Evolutionary conservation across 1,284 basidiomycete species (phyloP).

Genomic region (Xerocomus cyaneibrunnescens): DNA sequence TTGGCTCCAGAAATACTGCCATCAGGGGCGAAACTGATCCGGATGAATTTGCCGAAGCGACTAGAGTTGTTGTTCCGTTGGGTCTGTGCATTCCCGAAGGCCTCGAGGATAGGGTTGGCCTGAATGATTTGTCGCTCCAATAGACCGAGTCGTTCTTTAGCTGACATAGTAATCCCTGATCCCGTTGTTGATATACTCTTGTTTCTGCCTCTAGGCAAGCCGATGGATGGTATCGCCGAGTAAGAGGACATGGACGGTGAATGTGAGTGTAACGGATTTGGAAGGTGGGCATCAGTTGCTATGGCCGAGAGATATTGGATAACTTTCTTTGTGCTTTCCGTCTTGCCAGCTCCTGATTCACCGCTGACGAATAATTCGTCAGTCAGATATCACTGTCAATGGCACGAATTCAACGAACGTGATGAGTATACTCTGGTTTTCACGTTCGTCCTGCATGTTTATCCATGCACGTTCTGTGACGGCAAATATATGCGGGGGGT

Average conservation of each 20-base stretch:
- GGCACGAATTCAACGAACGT: slow-evolving; percentile 60
- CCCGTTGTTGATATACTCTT: slow-evolving; percentile 48
- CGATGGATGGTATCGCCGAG: slow-evolving; percentile 53
- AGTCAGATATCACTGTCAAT: background rate
- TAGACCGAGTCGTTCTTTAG: slow-evolving; percentile 76
- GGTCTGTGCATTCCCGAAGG: slow-evolving; percentile 99
- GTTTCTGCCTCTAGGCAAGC: slow-evolving; percentile 56
- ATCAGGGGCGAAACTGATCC: slow-evolving; percentile 92
- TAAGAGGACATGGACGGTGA: slow-evolving; percentile 48
- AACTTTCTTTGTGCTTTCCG: slow-evolving; percentile 99
- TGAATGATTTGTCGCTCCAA: slow-evolving; percentile 97
- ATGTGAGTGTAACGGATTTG: slow-evolving; percentile 61
- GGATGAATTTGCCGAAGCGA: slow-evolving; percentile 97
- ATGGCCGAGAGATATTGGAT: slow-evolving; percentile 99
- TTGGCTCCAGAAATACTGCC: slow-evolving; percentile 98
- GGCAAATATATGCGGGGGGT: slow-evolving; percentile 96
- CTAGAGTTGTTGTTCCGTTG: slow-evolving; percentile 99
- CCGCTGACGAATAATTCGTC: slow-evolving; percentile 53
- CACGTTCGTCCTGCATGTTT: slow-evolving; percentile 96
- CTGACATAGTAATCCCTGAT: slow-evolving; percentile 47
- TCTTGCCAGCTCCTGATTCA: slow-evolving; percentile 99
- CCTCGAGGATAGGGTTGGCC: slow-evolving; percentile 97
- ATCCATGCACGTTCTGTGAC: slow-evolving; percentile 98
- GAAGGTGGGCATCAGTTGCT: slow-evolving; percentile 75
- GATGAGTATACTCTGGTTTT: slow-evolving; percentile 98